Base-by-base conservation (phyloP, 2,329 filamentous ascomycete genomes). In the Cladosporium austrohemisphaericum region DNA sequence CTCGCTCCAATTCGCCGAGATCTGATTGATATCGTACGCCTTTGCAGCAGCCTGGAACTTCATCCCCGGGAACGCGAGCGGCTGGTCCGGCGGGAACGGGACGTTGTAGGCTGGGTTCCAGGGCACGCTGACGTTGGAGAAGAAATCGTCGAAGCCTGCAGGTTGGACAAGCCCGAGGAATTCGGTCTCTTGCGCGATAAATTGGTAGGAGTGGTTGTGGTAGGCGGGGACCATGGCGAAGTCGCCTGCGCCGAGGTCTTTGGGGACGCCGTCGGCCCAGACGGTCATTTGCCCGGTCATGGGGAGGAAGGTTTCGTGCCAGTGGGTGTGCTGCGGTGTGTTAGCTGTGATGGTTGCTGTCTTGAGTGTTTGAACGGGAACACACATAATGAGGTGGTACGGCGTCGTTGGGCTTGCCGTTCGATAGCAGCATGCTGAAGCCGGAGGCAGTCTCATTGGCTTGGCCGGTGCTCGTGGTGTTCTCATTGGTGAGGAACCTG, bases 81-180 rank as follows among this genome's bases (percentile, higher is more conserved):
- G 37, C 28, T 51, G 52, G 38, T 54, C 52, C 13, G 52, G 49
- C n/a, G 52, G 52, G 37, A 54, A 54, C 2, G 52, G 52, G 7
- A 54, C 52, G n/a, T 49, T 54, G 49, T 54, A 51, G 5, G 25
- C 25, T 2, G 52, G 52, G 10, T n/a, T 25, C 52, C 52, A 54
- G 2, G 48, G 32, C 14, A 32, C 23, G 44, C 52, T 54, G 38
- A 54, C 40, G 18, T 43, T 51, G n/a, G 29, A 20, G 44, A 54
- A 54, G 38, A 51, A 54, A n/a, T 54, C 52, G 28, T 54, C 52
- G 18, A 54, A 54, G 44, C 52, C 52, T 14, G 52, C 52, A n/a
- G 52, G 52, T 26, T 54, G 52, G 25, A 54, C 50, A 11, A 54
- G 26, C 14, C 52, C 52, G 6, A 54, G 48, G 44, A 51, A 51